Percentiles rank a stretch among this genome's conserved stretches.
Evolutionary conservation across 805 yeast species (phyloP).

Genomic region (Suhomyces canberraensis): DNA sequence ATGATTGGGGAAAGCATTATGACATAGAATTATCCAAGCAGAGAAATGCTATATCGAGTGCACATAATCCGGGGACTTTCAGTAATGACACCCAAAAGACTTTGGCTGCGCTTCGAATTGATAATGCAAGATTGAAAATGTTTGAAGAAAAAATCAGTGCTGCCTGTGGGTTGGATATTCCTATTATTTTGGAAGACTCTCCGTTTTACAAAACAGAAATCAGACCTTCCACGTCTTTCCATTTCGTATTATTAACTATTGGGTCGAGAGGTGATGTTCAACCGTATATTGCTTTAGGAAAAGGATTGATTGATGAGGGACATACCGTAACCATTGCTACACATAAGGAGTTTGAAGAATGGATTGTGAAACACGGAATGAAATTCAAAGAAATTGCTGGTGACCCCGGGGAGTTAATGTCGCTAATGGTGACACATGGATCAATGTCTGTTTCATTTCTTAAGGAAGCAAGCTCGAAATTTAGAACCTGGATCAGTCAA

Average conservation of each 20-base stretch:
- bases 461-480: constrained; percentile 76
- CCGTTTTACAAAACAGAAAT: constrained; percentile 51
- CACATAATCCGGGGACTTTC: not conserved
- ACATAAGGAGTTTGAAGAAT: constrained; percentile 73
- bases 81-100: constrained; percentile 5
- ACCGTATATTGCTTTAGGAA: constrained; percentile 89
- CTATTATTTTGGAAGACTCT: constrained; percentile 65
- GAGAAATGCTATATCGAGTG: constrained; percentile 6
- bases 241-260: constrained; percentile 74
- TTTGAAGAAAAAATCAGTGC: constrained; percentile 64
- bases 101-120: constrained; percentile 28
- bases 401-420: constrained; percentile 88
- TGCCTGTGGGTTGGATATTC: constrained; percentile 62
- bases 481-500: constrained; percentile 80
- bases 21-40: constrained; percentile 14
- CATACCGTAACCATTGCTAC: constrained; percentile 83
- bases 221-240: constrained; percentile 52
- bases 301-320: constrained; percentile 75
- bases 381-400: constrained; percentile 80
- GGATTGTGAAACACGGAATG: constrained; percentile 68
- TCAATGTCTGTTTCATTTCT: constrained; percentile 78
- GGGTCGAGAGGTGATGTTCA: constrained; percentile 98
- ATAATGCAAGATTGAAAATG: constrained; percentile 59
- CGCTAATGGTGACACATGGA: constrained; percentile 89
- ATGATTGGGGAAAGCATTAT: constrained; percentile 22